A percentile compares a stretch with the other conserved stretches of the same genome.
Evolutionary conservation across 2,329 filamentous ascomycete species (phyloP).

Genomic region (Fusarium chuoi): DNA sequence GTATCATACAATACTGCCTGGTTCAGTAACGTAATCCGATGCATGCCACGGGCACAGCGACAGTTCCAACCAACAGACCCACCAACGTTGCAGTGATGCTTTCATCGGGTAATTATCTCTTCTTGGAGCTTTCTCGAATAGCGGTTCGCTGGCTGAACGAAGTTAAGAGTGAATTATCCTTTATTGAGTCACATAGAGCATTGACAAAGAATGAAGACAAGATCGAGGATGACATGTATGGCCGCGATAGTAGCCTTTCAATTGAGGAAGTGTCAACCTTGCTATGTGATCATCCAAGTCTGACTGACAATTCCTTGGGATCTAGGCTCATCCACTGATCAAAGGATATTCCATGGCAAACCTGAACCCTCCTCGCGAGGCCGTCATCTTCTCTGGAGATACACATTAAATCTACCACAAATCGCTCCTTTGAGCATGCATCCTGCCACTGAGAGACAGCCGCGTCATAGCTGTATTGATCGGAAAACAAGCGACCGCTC

Average conservation of each 20-base stretch:
- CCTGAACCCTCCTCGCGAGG: neutral
- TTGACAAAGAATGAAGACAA: neutral
- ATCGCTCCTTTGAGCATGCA: rapidly evolving
- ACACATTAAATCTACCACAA: neutral
- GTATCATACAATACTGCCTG: neutral
- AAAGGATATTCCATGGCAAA: neutral
- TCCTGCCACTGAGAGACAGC: neutral
- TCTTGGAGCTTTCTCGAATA: rapidly evolving
- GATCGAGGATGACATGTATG: too few species aligned
- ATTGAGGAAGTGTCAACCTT: neutral
- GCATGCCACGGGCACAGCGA: constrained; percentile 1
- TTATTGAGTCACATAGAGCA: neutral
- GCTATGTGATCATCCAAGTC: neutral
- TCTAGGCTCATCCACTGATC: neutral
- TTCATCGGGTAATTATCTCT: neutral
- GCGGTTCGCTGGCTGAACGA: neutral
- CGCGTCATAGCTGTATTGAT: rapidly evolving
- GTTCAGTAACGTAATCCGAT: neutral
- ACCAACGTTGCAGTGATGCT: neutral
- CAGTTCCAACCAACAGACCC: neutral
- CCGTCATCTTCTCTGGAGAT: neutral
- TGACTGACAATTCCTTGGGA: neutral
- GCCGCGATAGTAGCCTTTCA: too few species aligned
- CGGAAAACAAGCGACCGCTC: neutral
- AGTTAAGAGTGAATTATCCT: rapidly evolving